phyloP scores from a whole-genome alignment of 768 basidiomycete species.

The Boletus pseudopeckii region DNA sequence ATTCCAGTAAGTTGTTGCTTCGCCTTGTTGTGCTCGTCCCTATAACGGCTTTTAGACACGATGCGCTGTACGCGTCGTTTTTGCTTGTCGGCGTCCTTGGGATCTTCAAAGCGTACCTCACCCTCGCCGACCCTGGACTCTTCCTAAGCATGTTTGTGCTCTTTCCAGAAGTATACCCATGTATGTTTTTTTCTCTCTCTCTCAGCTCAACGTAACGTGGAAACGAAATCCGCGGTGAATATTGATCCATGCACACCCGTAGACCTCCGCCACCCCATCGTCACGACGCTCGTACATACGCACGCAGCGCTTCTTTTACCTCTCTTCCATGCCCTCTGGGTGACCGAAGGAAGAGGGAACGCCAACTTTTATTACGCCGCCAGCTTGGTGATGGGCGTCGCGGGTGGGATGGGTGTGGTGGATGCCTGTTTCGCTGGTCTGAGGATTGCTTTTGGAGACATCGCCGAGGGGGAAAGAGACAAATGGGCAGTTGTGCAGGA shows the following conservation, averaged over 20 bases:
- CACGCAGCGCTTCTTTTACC: constrained; percentile 86
- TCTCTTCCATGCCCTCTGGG: constrained; percentile 89
- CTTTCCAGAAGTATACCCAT: constrained; percentile 80
- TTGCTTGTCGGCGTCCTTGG: constrained; percentile 73
- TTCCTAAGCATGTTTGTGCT: constrained; percentile 78
- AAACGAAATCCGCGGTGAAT: not conserved
- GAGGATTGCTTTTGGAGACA: constrained; percentile 61
- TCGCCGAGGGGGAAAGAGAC: constrained; percentile 39
- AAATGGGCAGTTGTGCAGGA: constrained; percentile 32
- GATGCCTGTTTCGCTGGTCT: constrained; percentile 86
- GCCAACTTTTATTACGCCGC: constrained; percentile 98
- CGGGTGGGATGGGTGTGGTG: constrained; percentile 77
- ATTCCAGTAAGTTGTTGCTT: constrained; percentile 57
- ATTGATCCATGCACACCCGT: not conserved
- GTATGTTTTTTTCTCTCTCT: constrained; percentile 46
- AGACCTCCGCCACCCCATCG: constrained; percentile 86
- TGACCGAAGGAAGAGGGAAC: constrained; percentile 87
- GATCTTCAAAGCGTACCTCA: constrained; percentile 90
- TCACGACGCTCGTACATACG: constrained; percentile 76
- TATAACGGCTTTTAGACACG: constrained; percentile 50
- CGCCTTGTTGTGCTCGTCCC: not conserved
- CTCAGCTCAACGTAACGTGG: not conserved
- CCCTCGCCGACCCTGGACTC: constrained; percentile 83
- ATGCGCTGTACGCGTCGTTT: constrained; percentile 77
- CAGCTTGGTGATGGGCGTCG: constrained; percentile 89